Percentiles rank a stretch among this genome's conserved stretches.
These are phyloP conservation scores for Penicillium sp. DNA, from an alignment of 2,329 filamentous ascomycete species.

Conservation along the genomic window DNA sequence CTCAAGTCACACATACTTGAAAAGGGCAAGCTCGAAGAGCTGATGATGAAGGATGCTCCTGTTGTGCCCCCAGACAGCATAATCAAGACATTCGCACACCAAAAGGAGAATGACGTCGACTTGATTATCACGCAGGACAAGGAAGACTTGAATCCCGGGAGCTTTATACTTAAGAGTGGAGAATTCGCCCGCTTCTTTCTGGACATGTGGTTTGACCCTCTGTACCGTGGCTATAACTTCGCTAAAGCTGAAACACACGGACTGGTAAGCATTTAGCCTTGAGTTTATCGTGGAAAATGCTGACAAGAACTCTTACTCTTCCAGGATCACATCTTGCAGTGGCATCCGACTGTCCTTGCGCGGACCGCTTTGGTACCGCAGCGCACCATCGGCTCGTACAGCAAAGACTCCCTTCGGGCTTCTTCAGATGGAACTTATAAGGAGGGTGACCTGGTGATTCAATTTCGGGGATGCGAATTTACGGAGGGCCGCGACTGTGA, in stretches of 20 bases:
- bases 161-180: slow-evolving; percentile 77
- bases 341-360: slow-evolving; percentile 94
- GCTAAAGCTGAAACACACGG: slow-evolving; percentile 92
- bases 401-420: slow-evolving; percentile 42
- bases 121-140: slow-evolving; percentile 83
- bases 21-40: slow-evolving; percentile 64
- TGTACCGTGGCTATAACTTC: slow-evolving; percentile 94
- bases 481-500: slow-evolving; percentile 63
- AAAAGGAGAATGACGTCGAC: slow-evolving; percentile 76
- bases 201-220: slow-evolving; percentile 93
- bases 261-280: slow-evolving; percentile 59
- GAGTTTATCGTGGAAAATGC: slow-evolving; percentile 2
- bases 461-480: slow-evolving; percentile 71
- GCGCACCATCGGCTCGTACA: slow-evolving; percentile 78
- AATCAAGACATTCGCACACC: slow-evolving; percentile 86
- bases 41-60: slow-evolving; percentile 83
- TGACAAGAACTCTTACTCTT: slow-evolving; percentile 26
- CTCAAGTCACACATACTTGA: slow-evolving; percentile 73
- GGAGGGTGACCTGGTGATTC: slow-evolving; percentile 81
- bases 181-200: slow-evolving; percentile 92
- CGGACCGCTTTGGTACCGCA: slow-evolving; percentile 90
- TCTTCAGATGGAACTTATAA: slow-evolving; percentile 65
- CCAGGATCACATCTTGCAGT: slow-evolving; percentile 86
- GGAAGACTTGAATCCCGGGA: slow-evolving; percentile 73
- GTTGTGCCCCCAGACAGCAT: slow-evolving; percentile 95